phyloP scores from a whole-genome alignment of 495 filamentous ascomycete genomes.

The Penicillium desertorum region DNA sequence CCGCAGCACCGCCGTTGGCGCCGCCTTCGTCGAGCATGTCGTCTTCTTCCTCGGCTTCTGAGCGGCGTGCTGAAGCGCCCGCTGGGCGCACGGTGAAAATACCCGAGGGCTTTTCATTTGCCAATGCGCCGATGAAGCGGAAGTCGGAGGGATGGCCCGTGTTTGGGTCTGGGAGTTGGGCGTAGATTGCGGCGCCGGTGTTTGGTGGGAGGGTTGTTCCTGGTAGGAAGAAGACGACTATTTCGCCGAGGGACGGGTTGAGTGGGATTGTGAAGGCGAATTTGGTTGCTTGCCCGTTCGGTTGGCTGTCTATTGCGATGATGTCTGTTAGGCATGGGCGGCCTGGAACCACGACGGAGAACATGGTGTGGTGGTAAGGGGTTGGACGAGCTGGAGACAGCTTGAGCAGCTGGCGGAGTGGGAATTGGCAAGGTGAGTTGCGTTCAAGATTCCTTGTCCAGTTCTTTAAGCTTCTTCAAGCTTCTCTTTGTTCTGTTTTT shows the following conservation, averaged over 20 bases:
- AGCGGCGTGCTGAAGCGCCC: slow-evolving; percentile 20
- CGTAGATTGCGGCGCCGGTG: slow-evolving; percentile 85
- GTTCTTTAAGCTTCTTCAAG: slow-evolving; percentile 5
- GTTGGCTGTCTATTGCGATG: slow-evolving; percentile 49
- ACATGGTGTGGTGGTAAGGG: slow-evolving; percentile 37
- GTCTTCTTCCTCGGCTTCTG: slow-evolving; percentile 39
- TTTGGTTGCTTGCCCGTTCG: slow-evolving; percentile 58
- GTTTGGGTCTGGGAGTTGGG: slow-evolving; percentile 58
- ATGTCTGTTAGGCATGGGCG: slow-evolving; percentile 63
- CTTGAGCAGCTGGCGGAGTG: background rate
- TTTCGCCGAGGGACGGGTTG: slow-evolving; percentile 65
- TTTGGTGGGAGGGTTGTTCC: slow-evolving; percentile 68
- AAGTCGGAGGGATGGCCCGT: slow-evolving; percentile 52
- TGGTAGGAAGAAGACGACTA: slow-evolving; percentile 89
- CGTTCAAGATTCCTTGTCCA: slow-evolving; percentile 5
- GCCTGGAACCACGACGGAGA: slow-evolving; percentile 57
- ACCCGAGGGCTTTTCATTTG: slow-evolving; percentile 81
- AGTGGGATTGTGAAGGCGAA: slow-evolving; percentile 64
- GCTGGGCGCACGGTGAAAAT: slow-evolving; percentile 67
- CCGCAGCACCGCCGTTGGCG: slow-evolving; percentile 14
- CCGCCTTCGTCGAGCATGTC: slow-evolving; percentile 47
- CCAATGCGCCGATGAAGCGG: slow-evolving; percentile 82
- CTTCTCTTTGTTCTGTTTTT: slow-evolving; percentile 13
- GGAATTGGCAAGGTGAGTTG: background rate
- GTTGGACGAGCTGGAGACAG: background rate